Percentiles rank a stretch among this genome's conserved stretches.
These are phyloP conservation scores for Scenedesmus sp. DNA, from an alignment of 163 green algal species.

Conservation along the genomic window DNA sequence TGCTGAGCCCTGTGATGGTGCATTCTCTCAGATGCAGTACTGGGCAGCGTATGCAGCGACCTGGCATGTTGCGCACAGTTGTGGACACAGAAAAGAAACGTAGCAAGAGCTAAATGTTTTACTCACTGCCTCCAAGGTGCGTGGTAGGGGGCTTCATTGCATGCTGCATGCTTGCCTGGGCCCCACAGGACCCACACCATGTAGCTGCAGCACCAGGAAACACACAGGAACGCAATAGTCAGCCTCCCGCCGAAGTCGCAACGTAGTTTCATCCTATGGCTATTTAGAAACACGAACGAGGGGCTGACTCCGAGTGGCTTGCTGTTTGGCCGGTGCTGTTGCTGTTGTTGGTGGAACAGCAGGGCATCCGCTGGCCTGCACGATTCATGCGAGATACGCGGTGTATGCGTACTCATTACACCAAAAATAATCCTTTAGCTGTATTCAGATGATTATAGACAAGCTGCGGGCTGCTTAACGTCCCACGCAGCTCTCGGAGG, in stretches of 20 bases:
- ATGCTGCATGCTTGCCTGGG: constrained; percentile 18
- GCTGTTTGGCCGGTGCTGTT: neutral
- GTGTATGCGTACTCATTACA: neutral
- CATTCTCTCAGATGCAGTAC: neutral
- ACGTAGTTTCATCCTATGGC: neutral
- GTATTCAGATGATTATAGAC: neutral
- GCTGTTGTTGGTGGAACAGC: neutral
- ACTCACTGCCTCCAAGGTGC: constrained; percentile 47
- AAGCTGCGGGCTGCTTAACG: neutral
- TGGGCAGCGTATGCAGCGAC: neutral
- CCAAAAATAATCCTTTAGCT: neutral
- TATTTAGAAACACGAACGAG: neutral
- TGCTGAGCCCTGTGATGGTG: no score
- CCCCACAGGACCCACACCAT: constrained; percentile 40
- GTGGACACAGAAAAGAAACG: neutral
- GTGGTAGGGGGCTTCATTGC: constrained; percentile 33
- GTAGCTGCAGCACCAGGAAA: constrained; percentile 28
- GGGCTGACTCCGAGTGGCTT: neutral
- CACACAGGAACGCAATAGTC: neutral
- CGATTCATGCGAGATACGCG: neutral
- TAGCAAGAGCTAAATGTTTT: neutral
- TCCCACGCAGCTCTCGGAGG: neutral
- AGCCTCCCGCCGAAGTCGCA: neutral
- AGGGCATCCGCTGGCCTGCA: neutral
- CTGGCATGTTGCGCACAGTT: neutral